Conservation (phyloP, 495 filamentous ascomycete genomes). For the Hypoxylon lienhwacheense region DNA sequence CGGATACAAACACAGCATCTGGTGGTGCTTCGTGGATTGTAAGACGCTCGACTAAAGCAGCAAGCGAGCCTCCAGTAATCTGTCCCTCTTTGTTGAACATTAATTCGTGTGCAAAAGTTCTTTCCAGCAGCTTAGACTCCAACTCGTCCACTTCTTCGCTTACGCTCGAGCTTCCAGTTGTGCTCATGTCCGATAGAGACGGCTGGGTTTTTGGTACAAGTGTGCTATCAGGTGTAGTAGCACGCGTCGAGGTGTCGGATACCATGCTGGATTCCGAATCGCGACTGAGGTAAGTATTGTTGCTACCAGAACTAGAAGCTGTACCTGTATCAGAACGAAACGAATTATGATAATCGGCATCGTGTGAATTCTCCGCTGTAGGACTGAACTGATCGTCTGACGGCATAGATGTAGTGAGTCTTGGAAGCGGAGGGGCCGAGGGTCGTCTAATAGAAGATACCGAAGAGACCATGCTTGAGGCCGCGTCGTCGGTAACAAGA, state of each 20-base stretch:
- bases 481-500: conserved; percentile 38
- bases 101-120: conserved; percentile 86
- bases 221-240: conserved; percentile 78
- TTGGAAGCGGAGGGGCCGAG: conserved; percentile 49
- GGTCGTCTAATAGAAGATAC: conserved; percentile 48
- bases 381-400: conserved; percentile 52
- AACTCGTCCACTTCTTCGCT: conserved; percentile 74
- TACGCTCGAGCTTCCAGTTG: conserved; percentile 59
- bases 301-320: conserved; percentile 57
- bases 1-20: conserved; percentile 87
- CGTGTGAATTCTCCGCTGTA: conserved; percentile 43
- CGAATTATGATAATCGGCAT: conserved; percentile 50
- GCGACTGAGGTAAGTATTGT: conserved; percentile 75
- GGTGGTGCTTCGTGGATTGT: conserved; percentile 93
- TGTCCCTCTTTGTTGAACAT: conserved; percentile 93
- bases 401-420: conserved; percentile 51
- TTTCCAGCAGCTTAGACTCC: conserved; percentile 79
- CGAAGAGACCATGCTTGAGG: conserved; percentile 42
- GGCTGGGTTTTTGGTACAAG: conserved; percentile 49
- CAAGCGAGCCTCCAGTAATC: conserved; percentile 87
- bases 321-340: conserved; percentile 55
- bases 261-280: conserved; percentile 81
- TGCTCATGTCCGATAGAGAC: conserved; percentile 60
- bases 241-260: conserved; percentile 82
- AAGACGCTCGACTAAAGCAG: conserved; percentile 88